Conservation (phyloP, 1,284 basidiomycete genomes). For the Ganoderma resinaceum region DNA sequence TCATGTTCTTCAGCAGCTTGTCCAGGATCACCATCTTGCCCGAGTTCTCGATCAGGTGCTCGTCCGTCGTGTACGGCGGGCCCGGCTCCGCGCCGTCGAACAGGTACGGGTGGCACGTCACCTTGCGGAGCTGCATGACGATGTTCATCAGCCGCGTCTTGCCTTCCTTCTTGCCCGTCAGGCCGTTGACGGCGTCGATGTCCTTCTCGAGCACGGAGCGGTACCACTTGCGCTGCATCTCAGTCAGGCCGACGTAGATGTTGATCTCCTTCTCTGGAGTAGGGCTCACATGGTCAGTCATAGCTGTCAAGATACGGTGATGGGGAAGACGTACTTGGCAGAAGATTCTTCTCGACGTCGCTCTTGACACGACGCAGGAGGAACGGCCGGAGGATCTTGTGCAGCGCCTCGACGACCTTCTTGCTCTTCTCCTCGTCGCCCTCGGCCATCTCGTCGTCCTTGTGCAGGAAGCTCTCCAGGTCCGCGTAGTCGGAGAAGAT, state of each 20-base stretch:
- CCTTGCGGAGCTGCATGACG: slow-evolving; percentile 96
- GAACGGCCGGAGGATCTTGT: slow-evolving; percentile 97
- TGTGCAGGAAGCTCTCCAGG: slow-evolving; percentile 79
- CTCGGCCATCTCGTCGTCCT: slow-evolving; percentile 76
- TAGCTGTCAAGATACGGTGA: not conserved
- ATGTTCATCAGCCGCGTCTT: slow-evolving; percentile 99
- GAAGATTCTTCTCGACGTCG: slow-evolving; percentile 95
- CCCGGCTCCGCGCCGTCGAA: slow-evolving; percentile 96
- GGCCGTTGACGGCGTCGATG: slow-evolving; percentile 96
- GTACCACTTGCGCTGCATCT: slow-evolving; percentile 99
- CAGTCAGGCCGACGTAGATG: slow-evolving; percentile 96
- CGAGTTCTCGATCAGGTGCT: slow-evolving; percentile 93
- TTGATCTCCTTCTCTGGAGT: slow-evolving; percentile 95
- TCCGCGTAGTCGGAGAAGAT: slow-evolving; percentile 82
- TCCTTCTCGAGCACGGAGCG: slow-evolving; percentile 97
- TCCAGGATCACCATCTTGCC: slow-evolving; percentile 99
- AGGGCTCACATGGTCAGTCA: slow-evolving; percentile 17
- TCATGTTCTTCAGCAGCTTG: slow-evolving; percentile 90
- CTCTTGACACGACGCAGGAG: slow-evolving; percentile 94
- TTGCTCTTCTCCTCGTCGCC: slow-evolving; percentile 89
- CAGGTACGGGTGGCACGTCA: slow-evolving; percentile 85
- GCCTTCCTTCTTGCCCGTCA: slow-evolving; percentile 97
- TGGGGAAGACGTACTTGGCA: slow-evolving; percentile 73
- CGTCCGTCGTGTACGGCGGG: slow-evolving; percentile 98
- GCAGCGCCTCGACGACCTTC: slow-evolving; percentile 96